Conservation (phyloP, 2,329 filamentous ascomycete genomes). For the Tolypocladium ophioglossoides region DNA sequence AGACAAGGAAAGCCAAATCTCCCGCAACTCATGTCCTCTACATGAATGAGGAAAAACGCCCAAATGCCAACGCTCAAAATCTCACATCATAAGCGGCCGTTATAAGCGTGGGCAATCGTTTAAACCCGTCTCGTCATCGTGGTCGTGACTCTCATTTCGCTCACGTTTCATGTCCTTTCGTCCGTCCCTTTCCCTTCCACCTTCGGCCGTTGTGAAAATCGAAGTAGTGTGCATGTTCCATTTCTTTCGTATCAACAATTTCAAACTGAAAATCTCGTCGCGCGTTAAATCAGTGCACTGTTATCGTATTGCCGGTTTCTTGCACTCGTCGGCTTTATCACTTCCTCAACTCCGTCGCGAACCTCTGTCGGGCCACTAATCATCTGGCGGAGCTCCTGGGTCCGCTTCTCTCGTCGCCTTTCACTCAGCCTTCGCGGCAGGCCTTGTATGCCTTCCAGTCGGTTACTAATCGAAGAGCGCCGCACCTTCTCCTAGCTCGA, state of each 20-base stretch:
- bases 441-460: conserved; percentile 40
- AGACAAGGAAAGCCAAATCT: not conserved
- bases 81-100: not conserved
- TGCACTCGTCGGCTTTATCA: conserved; percentile 32
- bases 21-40: not conserved
- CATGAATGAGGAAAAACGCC: not conserved
- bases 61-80: not conserved
- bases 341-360: conserved; percentile 46
- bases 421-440: conserved; percentile 47
- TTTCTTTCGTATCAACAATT: not conserved
- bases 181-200: not conserved
- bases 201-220: not conserved
- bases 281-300: not conserved
- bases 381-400: conserved; percentile 45
- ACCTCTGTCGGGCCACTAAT: conserved; percentile 51
- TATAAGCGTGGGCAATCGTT: conserved; percentile 4
- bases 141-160: conserved; percentile 1
- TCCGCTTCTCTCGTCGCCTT: conserved; percentile 46
- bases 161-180: not conserved
- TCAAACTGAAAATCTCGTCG: not conserved
- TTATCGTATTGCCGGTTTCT: conserved; percentile 1
- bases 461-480: conserved; percentile 32
- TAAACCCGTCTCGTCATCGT: conserved; percentile 4
- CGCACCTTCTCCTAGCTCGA: conserved; percentile 14
- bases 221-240: not conserved